These are phyloP conservation scores for Daldinia vernicosa DNA, from an alignment of 495 filamentous ascomycete species.

Conservation along the genomic window DNA sequence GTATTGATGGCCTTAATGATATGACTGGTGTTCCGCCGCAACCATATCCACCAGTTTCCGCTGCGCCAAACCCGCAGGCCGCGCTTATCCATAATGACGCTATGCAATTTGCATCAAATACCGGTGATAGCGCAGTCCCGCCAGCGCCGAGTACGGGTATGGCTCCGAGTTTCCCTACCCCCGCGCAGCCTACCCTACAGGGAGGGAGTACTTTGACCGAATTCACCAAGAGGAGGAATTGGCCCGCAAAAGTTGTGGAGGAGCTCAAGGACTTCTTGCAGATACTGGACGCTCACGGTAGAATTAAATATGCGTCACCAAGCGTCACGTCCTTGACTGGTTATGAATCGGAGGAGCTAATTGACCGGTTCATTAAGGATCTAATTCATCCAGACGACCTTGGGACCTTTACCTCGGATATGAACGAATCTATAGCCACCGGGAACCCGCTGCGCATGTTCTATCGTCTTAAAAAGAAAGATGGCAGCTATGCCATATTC, in stretches of 20 bases:
- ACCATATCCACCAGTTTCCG: conserved; percentile 33
- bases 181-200: conserved; percentile 54
- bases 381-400: conserved; percentile 91
- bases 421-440: conserved; percentile 90
- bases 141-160: conserved; percentile 56
- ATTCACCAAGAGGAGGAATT: conserved; percentile 85
- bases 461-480: conserved; percentile 83
- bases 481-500: conserved; percentile 79
- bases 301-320: conserved; percentile 84
- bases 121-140: conserved; percentile 48
- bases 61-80: conserved; percentile 30
- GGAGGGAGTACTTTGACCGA: conserved; percentile 76
- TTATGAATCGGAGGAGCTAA: conserved; percentile 72
- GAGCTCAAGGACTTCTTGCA: conserved; percentile 91
- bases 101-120: conserved; percentile 38
- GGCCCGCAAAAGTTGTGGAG: conserved; percentile 87
- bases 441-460: conserved; percentile 84
- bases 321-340: conserved; percentile 82
- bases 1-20: conserved; percentile 45
- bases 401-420: conserved; percentile 82
- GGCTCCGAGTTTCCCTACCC: conserved; percentile 28
- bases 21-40: conserved; percentile 33
- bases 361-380: conserved; percentile 77
- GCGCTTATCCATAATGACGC: conserved; percentile 38
- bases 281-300: conserved; percentile 83